phyloP scores from a whole-genome alignment of 2,329 filamentous ascomycete genomes.

The Ascocoryne sarcoides region DNA sequence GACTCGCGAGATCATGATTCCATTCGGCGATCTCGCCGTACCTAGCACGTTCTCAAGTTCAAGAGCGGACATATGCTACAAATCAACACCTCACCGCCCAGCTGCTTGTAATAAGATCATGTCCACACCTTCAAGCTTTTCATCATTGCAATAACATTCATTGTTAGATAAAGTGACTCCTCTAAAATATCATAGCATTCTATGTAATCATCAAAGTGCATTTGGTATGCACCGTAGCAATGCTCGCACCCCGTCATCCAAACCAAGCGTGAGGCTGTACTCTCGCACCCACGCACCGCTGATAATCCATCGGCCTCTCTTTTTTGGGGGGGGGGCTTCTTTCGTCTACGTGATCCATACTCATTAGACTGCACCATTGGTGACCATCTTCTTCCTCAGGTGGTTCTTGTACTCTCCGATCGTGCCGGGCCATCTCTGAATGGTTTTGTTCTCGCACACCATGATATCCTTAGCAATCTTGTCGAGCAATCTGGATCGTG shows the following conservation, averaged over 20 bases:
- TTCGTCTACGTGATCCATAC: no score
- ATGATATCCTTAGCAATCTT: conserved; percentile 96
- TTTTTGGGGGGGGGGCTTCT: no score
- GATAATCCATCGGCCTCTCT: conserved; percentile 7
- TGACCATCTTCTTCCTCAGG: conserved; percentile 98
- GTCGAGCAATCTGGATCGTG: conserved; percentile 13
- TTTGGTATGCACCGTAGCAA: conserved; percentile 7
- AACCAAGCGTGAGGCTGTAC: background rate
- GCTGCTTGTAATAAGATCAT: background rate
- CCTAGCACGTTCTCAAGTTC: no score
- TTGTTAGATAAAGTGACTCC: conserved; percentile 11
- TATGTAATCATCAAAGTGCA: conserved; percentile 15
- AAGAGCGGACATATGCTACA: no score
- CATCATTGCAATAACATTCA: no score
- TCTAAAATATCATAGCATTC: conserved; percentile 23
- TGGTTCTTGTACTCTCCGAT: conserved; percentile 98
- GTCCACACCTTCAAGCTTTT: no score
- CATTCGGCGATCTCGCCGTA: no score
- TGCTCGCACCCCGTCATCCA: conserved; percentile 8
- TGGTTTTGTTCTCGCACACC: conserved; percentile 97
- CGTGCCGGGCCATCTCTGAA: conserved; percentile 76
- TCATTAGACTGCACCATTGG: conserved; percentile 79
- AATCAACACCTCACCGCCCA: background rate
- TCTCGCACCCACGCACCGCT: background rate
- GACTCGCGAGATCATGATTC: no score